Evolutionary conservation across 306 rosid genomes (phyloP), one percentile per base, ranked within the genome.

Genomic region (Abrus pulchellus): DNA sequence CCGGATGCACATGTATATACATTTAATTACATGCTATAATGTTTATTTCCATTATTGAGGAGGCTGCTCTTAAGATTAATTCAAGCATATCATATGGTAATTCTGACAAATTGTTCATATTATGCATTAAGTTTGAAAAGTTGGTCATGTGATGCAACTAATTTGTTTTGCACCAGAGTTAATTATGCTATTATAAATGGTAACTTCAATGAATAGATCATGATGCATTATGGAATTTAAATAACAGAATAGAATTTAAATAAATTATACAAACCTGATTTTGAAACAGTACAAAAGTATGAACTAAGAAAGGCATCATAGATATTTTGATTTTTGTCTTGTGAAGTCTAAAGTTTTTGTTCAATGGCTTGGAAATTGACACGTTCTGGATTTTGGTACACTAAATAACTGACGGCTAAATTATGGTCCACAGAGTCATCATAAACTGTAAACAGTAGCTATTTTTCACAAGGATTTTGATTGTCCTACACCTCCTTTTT

Each of bases 11-110:
- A 83, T 74, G 52, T 86, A 33, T 73, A 82, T 49, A 54, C 84
- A 9, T 85, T 66, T 66, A 88, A 89, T 84, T 87, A 87, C 84
- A 85, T 90, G 91, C 87, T 92, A 54, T 92, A 85, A 90, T 20
- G 20, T 20, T 20, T 20, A 20, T 20, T 20, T 20, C 20, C 20
- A 20, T 20, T 20, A 36, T 36, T 36, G 40, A 36, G 40, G 40
- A 36, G 4, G 40, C 4, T 36, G 0, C 40, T 36, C 40, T 36
- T 36, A 36, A 36, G 40, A 36, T 36, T 36, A 2, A 36, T 36
- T 36, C 40, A 36, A 36, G 40, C 40, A 2, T 36, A 2, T 36
- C 40, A 2, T 36, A 2, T 36, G 40, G 40, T 2, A 36, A 36
- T 4, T 36, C 4, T 36, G 40, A 36, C 40, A 36, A 36, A 36